A percentile compares a stretch with the other conserved stretches of the same genome.
These are phyloP conservation scores for Saussurea involucrata DNA, from an alignment of 129 eudicot genomes.

Conservation along the genomic window DNA sequence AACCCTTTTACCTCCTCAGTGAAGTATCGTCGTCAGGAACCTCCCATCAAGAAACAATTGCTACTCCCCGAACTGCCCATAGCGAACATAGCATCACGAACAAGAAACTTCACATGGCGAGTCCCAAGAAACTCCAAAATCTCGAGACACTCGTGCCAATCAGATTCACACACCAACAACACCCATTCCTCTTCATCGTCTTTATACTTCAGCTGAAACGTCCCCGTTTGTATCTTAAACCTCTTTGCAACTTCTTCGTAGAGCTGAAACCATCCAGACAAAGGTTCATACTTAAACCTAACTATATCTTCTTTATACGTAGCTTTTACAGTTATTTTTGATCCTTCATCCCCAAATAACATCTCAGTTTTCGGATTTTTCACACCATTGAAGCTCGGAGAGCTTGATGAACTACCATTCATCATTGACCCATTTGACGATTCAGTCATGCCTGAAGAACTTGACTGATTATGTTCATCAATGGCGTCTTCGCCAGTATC, in stretches of 20 bases:
- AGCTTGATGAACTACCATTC: conserved; percentile 67
- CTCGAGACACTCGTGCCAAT: conserved; percentile 80
- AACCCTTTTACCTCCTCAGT: not conserved
- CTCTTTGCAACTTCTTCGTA: conserved; percentile 83
- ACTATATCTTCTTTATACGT: conserved; percentile 67
- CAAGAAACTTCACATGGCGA: conserved; percentile 55
- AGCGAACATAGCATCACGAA: conserved; percentile 45
- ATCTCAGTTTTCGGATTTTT: conserved; percentile 28
- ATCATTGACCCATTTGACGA: conserved; percentile 69
- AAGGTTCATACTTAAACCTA: conserved; percentile 67
- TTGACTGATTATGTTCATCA: conserved; percentile 43
- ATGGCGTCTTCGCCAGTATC: conserved; percentile 32
- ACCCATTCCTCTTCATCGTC: conserved; percentile 97
- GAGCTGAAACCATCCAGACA: conserved; percentile 66
- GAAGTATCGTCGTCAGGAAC: conserved; percentile 21
- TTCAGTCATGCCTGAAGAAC: conserved; percentile 62
- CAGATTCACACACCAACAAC: conserved; percentile 75
- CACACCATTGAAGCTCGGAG: conserved; percentile 38
- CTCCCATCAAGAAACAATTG: conserved; percentile 48
- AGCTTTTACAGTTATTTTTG: conserved; percentile 65
- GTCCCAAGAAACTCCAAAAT: conserved; percentile 70
- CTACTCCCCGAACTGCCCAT: conserved; percentile 68
- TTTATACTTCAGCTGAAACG: conserved; percentile 79
- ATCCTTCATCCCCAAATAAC: conserved; percentile 36
- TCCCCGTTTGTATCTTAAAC: conserved; percentile 63